Evolutionary conservation across 371 early-diverging fungal genomes (phyloP).

Genomic region (Mortierella sp.): DNA sequence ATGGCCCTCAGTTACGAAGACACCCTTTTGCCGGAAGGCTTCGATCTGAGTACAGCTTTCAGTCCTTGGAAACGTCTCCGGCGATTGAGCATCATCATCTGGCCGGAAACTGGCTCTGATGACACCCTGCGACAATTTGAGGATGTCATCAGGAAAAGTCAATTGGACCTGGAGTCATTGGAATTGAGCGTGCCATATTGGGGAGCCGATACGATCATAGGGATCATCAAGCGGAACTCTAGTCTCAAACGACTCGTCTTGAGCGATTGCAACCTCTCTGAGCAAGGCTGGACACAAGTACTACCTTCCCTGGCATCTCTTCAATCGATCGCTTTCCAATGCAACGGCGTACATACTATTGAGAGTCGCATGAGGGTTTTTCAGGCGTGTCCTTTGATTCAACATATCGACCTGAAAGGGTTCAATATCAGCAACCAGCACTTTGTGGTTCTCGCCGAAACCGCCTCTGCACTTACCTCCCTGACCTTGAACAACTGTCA

Average conservation of each 20-base stretch:
- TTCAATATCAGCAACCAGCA: not conserved
- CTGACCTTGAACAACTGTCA: not conserved
- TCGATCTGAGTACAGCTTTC: not conserved
- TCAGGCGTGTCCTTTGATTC: slow-evolving; percentile 1
- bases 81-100: too few relatives aligned
- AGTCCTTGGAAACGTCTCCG: not conserved
- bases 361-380: not conserved
- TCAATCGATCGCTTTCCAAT: slow-evolving; percentile 4
- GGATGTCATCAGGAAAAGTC: not conserved
- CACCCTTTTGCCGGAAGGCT: not conserved
- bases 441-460: not conserved
- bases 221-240: too few relatives aligned
- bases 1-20: slow-evolving; percentile 11
- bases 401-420: not conserved
- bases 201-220: too few relatives aligned
- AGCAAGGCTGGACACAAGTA: too few relatives aligned
- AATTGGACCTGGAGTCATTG: too few relatives aligned
- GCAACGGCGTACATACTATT: not conserved
- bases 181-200: too few relatives aligned
- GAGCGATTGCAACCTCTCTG: too few relatives aligned
- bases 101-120: not conserved
- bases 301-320: too few relatives aligned
- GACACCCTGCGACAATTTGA: not conserved
- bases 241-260: too few relatives aligned
- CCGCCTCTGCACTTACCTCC: not conserved